A percentile compares a stretch with the other conserved stretches of the same genome.
These are phyloP conservation scores for Sporothrix curviconia DNA, from an alignment of 2,329 filamentous ascomycete genomes.

Conservation along the genomic window DNA sequence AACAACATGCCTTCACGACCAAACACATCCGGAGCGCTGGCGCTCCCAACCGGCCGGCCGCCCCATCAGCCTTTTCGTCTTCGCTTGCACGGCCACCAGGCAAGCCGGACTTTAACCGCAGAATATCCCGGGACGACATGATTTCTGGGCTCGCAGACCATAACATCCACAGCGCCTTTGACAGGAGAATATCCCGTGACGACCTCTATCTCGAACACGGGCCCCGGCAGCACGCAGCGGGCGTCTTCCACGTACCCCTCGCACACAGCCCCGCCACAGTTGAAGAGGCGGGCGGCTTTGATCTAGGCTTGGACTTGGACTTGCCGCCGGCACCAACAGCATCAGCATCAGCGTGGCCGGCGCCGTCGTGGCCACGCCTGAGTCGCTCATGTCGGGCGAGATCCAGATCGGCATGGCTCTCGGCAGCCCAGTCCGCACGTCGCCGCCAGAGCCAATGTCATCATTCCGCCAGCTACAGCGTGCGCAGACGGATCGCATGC, in stretches of 20 bases:
- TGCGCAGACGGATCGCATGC: slow-evolving; percentile 9
- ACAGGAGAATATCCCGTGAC: slow-evolving; percentile 35
- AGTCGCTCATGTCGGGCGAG: slow-evolving; percentile 37
- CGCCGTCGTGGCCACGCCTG: slow-evolving; percentile 36
- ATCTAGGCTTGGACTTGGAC: slow-evolving; percentile 22
- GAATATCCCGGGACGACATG: slow-evolving; percentile 39
- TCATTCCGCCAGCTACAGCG: slow-evolving; percentile 2
- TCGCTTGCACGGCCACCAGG: not conserved
- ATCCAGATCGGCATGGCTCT: slow-evolving; percentile 65
- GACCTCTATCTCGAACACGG: slow-evolving; percentile 30
- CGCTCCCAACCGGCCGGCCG: not conserved
- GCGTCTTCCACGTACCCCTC: slow-evolving; percentile 36
- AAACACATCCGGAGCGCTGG: not conserved
- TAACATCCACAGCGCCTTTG: not conserved
- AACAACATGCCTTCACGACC: slow-evolving; percentile 17
- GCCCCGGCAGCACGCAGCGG: slow-evolving; percentile 20
- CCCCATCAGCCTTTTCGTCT: not conserved
- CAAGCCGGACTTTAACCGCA: slow-evolving; percentile 2
- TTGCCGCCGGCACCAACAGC: slow-evolving; percentile 25
- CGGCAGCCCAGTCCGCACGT: slow-evolving; percentile 56
- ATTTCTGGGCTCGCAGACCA: slow-evolving; percentile 23
- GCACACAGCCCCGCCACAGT: slow-evolving; percentile 37
- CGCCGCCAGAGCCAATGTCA: slow-evolving; percentile 19
- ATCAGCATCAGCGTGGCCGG: too few relatives aligned
- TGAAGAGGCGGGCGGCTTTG: slow-evolving; percentile 26